A percentile compares a stretch with the other conserved stretches of the same genome.
These are phyloP conservation scores for Kondoa subrosea DNA, from an alignment of 768 basidiomycete genomes.

Conservation along the genomic window DNA sequence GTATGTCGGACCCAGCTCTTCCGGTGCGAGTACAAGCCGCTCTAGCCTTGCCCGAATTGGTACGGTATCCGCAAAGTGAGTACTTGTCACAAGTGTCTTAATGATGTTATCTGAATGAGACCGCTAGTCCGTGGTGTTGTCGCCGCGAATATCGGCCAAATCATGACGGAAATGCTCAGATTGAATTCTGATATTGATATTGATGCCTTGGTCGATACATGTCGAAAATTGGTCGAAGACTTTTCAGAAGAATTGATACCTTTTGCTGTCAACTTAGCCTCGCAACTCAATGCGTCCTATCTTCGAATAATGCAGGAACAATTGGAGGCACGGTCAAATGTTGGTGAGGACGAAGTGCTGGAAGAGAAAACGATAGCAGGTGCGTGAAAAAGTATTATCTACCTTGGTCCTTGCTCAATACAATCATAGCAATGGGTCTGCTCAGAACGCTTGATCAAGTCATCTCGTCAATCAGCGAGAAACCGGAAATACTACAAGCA, in stretches of 20 bases:
- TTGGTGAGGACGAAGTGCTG: constrained; percentile 39
- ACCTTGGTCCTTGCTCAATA: not conserved
- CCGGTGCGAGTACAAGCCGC: constrained; percentile 73
- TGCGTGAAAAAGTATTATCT: constrained; percentile 30
- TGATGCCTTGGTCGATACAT: constrained; percentile 61
- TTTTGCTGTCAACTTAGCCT: constrained; percentile 62
- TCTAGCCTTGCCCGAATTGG: constrained; percentile 60
- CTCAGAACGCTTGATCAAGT: constrained; percentile 43
- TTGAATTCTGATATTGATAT: constrained; percentile 81
- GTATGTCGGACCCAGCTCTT: constrained; percentile 58
- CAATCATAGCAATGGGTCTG: constrained; percentile 64
- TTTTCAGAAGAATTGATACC: constrained; percentile 72
- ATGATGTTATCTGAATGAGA: not conserved
- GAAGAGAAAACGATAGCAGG: constrained; percentile 46
- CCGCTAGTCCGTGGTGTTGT: constrained; percentile 49
- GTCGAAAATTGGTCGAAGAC: constrained; percentile 70
- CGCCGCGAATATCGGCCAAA: constrained; percentile 61
- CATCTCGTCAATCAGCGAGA: constrained; percentile 53
- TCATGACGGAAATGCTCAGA: constrained; percentile 57
- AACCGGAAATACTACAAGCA: constrained; percentile 56
- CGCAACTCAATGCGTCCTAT: constrained; percentile 66
- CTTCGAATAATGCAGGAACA: constrained; percentile 54
- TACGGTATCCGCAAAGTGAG: constrained; percentile 34
- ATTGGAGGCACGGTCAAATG: constrained; percentile 36
- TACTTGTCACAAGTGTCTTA: constrained; percentile 2